These are phyloP conservation scores for Suillus decipiens DNA, from an alignment of 768 basidiomycete genomes.

Conservation along the genomic window DNA sequence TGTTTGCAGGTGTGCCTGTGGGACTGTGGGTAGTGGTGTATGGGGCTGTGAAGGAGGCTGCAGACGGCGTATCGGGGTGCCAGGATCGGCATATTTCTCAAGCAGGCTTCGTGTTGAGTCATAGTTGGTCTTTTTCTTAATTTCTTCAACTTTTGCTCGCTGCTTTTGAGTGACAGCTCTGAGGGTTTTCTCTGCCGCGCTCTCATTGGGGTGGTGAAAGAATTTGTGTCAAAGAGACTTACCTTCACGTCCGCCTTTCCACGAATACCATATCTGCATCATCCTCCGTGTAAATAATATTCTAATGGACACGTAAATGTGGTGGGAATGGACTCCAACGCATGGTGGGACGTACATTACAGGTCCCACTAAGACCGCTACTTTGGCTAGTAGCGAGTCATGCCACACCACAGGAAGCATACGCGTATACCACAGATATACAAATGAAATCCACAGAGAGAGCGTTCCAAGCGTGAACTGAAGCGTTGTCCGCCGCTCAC, in stretches of 20 bases:
- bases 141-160: conserved; percentile 86
- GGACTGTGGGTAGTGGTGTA: conserved; percentile 33
- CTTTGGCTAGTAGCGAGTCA: conserved; percentile 37
- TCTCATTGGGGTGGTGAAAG: conserved; percentile 4
- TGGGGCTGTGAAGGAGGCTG: conserved; percentile 30
- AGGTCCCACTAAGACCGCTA: conserved; percentile 67
- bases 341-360: conserved; percentile 59
- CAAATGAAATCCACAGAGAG: conserved; percentile 70
- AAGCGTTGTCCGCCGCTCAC: conserved; percentile 78
- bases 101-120: conserved; percentile 89
- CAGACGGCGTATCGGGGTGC: conserved; percentile 47
- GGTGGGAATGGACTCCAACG: neutral
- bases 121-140: conserved; percentile 98
- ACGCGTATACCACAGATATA: conserved; percentile 72
- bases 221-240: conserved; percentile 7
- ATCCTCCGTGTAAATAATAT: conserved; percentile 78
- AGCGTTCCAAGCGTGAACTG: conserved; percentile 79
- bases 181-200: conserved; percentile 70
- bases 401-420: conserved; percentile 45
- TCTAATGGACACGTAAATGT: conserved; percentile 33
- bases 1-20: conserved; percentile 21
- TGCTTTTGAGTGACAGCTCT: conserved; percentile 74
- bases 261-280: conserved; percentile 81
- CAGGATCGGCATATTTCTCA: conserved; percentile 80
- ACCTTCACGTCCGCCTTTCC: conserved; percentile 84